phyloP scores from a whole-genome alignment of 768 basidiomycete species.

The Boletus pseudopeckii region DNA sequence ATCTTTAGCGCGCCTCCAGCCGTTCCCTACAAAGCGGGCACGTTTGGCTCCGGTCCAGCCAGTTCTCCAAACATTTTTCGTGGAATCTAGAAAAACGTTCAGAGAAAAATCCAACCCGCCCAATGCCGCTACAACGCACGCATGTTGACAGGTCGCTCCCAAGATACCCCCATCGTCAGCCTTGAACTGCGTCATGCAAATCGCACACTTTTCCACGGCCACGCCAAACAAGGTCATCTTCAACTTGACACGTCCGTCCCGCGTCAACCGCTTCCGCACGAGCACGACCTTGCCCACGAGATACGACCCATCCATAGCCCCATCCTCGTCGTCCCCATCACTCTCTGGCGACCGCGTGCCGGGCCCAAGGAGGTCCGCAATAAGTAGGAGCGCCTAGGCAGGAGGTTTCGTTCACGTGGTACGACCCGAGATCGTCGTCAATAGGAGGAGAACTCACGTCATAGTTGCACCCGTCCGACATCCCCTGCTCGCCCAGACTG shows the following conservation, averaged over 20 bases:
- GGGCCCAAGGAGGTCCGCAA: constrained; percentile 62
- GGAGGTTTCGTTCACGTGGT: constrained; percentile 19
- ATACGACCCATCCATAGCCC: constrained; percentile 10
- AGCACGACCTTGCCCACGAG: constrained; percentile 51
- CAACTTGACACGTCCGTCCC: constrained; percentile 66
- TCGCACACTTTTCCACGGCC: constrained; percentile 65
- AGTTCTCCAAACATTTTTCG: constrained; percentile 57
- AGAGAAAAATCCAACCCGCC: too few relatives aligned
- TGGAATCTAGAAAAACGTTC: constrained; percentile 49
- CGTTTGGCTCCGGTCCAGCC: constrained; percentile 57
- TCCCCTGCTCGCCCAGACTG: constrained; percentile 44
- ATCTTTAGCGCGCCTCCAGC: constrained; percentile 31
- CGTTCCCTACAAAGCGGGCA: constrained; percentile 64
- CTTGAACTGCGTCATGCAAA: constrained; percentile 71
- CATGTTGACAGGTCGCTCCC: constrained; percentile 58
- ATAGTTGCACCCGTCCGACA: constrained; percentile 51
- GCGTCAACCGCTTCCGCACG: constrained; percentile 53
- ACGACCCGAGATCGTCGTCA: constrained; percentile 20
- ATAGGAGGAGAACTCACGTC: constrained; percentile 50
- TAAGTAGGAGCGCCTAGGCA: constrained; percentile 52
- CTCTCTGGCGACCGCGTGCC: constrained; percentile 27
- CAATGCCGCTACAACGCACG: constrained; percentile 29
- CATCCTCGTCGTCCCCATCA: constrained; percentile 3
- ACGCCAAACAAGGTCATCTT: constrained; percentile 64
- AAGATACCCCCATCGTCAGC: constrained; percentile 53